Conservation (phyloP, 805 yeast species). For the Saccharomyces kudriavzevii region DNA sequence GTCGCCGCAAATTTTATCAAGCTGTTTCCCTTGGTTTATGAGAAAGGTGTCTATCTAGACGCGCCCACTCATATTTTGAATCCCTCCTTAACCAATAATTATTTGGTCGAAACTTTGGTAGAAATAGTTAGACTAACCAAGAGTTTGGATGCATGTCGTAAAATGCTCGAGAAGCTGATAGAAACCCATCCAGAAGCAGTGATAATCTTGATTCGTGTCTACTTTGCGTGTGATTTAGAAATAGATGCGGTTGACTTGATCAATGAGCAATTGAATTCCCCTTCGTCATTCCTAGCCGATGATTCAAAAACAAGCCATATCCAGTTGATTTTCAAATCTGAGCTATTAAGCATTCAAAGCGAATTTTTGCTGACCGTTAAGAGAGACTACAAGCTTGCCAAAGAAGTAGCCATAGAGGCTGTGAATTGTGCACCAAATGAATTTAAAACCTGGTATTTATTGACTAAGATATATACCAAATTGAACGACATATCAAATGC, state of each 20-base stretch:
- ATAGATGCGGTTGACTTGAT: slow-evolving; percentile 25
- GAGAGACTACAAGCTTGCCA: slow-evolving; percentile 15
- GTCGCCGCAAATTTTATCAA: slow-evolving; percentile 20
- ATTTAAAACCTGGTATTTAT: slow-evolving; percentile 59
- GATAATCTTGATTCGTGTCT: slow-evolving; percentile 21
- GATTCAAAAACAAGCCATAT: slow-evolving; percentile 2
- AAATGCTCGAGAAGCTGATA: slow-evolving; percentile 14
- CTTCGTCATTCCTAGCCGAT: slow-evolving; percentile 7
- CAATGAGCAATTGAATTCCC: slow-evolving; percentile 12
- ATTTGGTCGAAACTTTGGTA: slow-evolving; percentile 19
- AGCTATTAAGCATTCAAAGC: slow-evolving; percentile 19
- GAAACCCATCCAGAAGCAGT: slow-evolving; percentile 15
- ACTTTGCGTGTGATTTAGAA: slow-evolving; percentile 26
- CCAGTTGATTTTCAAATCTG: slow-evolving; percentile 16
- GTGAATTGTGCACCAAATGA: slow-evolving; percentile 65
- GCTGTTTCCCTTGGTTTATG: slow-evolving; percentile 20
- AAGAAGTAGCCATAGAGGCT: slow-evolving; percentile 14
- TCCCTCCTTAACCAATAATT: slow-evolving; percentile 21
- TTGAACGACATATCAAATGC: slow-evolving; percentile 60
- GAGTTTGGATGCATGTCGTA: slow-evolving; percentile 14
- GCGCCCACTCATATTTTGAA: slow-evolving; percentile 19
- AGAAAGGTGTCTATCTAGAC: slow-evolving; percentile 18
- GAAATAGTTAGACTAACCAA: slow-evolving; percentile 21
- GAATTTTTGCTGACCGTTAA: slow-evolving; percentile 14
- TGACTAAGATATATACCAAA: slow-evolving; percentile 53